Percentiles rank a stretch among this genome's conserved stretches.
phyloP scores from a whole-genome alignment of 208 protist species.

The Entamoeba histolytica region DNA sequence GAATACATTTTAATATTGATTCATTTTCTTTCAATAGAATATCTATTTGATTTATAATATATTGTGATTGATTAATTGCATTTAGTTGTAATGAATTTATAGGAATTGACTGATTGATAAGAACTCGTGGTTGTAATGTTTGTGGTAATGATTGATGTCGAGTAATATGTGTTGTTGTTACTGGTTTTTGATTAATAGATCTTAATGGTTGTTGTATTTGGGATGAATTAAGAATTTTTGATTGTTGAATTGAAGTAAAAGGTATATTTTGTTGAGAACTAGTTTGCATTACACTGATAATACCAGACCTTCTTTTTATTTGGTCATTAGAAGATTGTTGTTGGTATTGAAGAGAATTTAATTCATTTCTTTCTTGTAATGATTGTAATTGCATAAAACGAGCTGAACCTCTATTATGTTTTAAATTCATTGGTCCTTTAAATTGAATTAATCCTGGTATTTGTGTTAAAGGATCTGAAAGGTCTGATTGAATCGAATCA shows the following conservation, averaged over 20 bases:
- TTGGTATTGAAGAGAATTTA: not conserved
- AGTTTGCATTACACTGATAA: too few species aligned
- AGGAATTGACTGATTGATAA: not conserved
- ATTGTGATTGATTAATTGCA: not conserved
- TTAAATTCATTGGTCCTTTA: not conserved
- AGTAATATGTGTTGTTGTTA: too few species aligned
- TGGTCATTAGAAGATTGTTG: not conserved
- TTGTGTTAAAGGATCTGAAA: not conserved
- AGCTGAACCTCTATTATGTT: not conserved
- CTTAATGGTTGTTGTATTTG: too few species aligned
- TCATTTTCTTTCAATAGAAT: not conserved
- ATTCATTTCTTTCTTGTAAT: not conserved
- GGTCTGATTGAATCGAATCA: not conserved
- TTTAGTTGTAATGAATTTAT: not conserved
- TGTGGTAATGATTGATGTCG: not conserved
- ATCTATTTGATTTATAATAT: not conserved
- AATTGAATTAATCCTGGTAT: not conserved
- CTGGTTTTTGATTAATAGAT: not conserved
- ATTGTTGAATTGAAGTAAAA: too few species aligned
- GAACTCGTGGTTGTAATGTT: not conserved
- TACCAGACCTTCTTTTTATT: not conserved
- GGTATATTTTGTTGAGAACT: too few species aligned
- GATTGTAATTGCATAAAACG: not conserved
- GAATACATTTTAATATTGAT: not conserved
- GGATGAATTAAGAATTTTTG: too few species aligned